These are phyloP conservation scores for Graphiopsis chlorocephala DNA, from an alignment of 2,329 filamentous ascomycete species.

Conservation along the genomic window DNA sequence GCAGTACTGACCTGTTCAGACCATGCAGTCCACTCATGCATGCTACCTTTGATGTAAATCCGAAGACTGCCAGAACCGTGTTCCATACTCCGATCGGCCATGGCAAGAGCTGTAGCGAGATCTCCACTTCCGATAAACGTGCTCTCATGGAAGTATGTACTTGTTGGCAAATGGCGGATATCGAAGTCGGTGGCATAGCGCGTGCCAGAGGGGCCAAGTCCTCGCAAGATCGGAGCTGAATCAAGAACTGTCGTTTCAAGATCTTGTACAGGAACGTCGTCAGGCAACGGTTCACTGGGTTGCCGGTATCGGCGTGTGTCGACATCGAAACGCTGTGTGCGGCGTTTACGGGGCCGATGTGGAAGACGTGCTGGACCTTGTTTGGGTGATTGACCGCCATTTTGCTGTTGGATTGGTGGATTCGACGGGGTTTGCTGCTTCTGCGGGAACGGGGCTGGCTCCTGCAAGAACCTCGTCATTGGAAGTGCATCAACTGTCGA, in stretches of 20 bases:
- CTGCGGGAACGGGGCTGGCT: neutral
- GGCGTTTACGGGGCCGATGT: slow-evolving; percentile 32
- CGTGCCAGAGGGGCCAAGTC: slow-evolving; percentile 49
- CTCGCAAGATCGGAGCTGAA: slow-evolving; percentile 32
- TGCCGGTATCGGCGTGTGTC: slow-evolving; percentile 47
- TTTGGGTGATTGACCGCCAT: neutral
- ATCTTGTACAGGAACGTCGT: slow-evolving; percentile 7
- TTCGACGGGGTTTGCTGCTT: neutral
- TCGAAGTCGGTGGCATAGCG: slow-evolving; percentile 55
- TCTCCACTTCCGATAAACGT: slow-evolving; percentile 60
- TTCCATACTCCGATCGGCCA: slow-evolving; percentile 45
- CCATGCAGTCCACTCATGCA: slow-evolving; percentile 52
- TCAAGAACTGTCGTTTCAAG: neutral
- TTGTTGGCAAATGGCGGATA: slow-evolving; percentile 47
- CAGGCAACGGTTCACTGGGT: slow-evolving; percentile 36
- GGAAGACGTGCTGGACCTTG: slow-evolving; percentile 11
- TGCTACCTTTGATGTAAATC: slow-evolving; percentile 37
- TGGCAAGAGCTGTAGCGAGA: slow-evolving; percentile 45
- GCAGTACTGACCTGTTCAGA: slow-evolving; percentile 53
- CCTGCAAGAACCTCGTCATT: slow-evolving; percentile 28
- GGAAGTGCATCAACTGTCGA: slow-evolving; percentile 30
- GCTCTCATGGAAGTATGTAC: slow-evolving; percentile 54
- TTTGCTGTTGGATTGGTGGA: neutral
- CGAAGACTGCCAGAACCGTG: slow-evolving; percentile 37
- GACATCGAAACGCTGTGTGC: slow-evolving; percentile 47